phyloP scores from a whole-genome alignment of 371 early-diverging fungal genomes.

The Saksenaea oblongispora region DNA sequence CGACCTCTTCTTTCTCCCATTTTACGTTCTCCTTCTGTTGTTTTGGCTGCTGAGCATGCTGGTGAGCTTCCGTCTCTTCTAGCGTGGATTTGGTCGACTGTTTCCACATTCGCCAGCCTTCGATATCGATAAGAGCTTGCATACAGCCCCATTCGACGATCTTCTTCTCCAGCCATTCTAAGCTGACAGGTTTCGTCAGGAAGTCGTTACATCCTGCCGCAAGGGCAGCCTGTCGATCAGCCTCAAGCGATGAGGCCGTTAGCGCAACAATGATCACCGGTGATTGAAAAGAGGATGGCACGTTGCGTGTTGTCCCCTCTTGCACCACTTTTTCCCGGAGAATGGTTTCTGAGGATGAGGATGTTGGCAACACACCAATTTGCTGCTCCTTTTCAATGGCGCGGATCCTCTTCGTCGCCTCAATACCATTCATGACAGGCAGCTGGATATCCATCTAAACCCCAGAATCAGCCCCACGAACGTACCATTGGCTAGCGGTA shows the following conservation, averaged over 20 bases:
- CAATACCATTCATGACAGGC: constrained; percentile 78
- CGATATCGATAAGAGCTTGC: constrained; percentile 84
- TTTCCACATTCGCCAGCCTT: constrained; percentile 73
- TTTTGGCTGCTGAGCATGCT: neutral
- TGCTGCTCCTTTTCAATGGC: constrained; percentile 57
- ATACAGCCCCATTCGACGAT: constrained; percentile 89
- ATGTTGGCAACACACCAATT: constrained; percentile 52
- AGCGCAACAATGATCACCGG: constrained; percentile 85
- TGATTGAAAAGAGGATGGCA: constrained; percentile 50
- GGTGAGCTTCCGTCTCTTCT: neutral
- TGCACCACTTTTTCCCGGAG: neutral
- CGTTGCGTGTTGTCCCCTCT: constrained; percentile 3
- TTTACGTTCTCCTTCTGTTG: neutral
- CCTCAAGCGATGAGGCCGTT: constrained; percentile 72
- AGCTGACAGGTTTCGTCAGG: constrained; percentile 77
- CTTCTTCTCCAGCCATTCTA: constrained; percentile 79
- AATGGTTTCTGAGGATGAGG: constrained; percentile 14
- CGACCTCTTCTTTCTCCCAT: neutral
- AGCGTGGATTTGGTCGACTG: constrained; percentile 9
- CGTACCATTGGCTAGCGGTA: neutral
- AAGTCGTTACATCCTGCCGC: constrained; percentile 87
- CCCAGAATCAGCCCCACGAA: neutral
- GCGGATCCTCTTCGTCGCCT: constrained; percentile 71
- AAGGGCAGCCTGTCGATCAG: constrained; percentile 74
- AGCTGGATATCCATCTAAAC: constrained; percentile 74